Conservation (phyloP, 257 asterid species). For the Plantago major region DNA sequence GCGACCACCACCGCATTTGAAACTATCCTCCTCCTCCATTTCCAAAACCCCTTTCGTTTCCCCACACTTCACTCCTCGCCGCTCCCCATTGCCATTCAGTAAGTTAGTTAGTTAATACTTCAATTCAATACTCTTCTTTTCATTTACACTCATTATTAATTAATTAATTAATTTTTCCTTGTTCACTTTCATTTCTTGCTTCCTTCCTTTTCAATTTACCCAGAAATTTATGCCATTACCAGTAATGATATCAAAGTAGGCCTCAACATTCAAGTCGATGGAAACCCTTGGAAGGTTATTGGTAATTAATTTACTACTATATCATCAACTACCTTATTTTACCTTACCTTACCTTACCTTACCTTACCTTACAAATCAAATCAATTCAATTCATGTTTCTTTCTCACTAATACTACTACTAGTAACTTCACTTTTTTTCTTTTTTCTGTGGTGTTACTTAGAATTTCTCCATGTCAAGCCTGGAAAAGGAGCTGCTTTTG, state of each 20-base stretch:
- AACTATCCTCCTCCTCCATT: constrained; percentile 26
- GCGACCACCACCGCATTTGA: constrained; percentile 35
- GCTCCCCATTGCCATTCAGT: constrained; percentile 54
- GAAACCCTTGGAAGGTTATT: constrained; percentile 82
- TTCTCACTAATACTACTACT: too few relatives aligned
- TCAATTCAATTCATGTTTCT: too few relatives aligned
- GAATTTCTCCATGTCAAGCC: constrained; percentile 98
- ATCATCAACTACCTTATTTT: too few relatives aligned
- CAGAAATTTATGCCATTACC: constrained; percentile 68
- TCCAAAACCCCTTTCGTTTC: constrained; percentile 25
- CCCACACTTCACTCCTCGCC: constrained; percentile 32
- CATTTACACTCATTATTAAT: too few relatives aligned
- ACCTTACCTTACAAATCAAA: too few relatives aligned
- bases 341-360: too few relatives aligned
- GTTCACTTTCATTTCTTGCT: neutral
- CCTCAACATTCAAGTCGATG: constrained; percentile 87
- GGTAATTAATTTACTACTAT: constrained; percentile 42
- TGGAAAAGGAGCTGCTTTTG: constrained; percentile 96
- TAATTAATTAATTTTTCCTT: neutral
- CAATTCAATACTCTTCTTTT: too few relatives aligned
- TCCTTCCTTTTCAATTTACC: neutral
- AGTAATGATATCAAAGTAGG: constrained; percentile 97
- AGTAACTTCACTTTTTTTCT: neutral
- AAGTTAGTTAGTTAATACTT: constrained; percentile 4
- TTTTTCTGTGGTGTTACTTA: constrained; percentile 4